Conservation (phyloP, 2,329 filamentous ascomycete genomes). For the Fusarium oligoseptatum region DNA sequence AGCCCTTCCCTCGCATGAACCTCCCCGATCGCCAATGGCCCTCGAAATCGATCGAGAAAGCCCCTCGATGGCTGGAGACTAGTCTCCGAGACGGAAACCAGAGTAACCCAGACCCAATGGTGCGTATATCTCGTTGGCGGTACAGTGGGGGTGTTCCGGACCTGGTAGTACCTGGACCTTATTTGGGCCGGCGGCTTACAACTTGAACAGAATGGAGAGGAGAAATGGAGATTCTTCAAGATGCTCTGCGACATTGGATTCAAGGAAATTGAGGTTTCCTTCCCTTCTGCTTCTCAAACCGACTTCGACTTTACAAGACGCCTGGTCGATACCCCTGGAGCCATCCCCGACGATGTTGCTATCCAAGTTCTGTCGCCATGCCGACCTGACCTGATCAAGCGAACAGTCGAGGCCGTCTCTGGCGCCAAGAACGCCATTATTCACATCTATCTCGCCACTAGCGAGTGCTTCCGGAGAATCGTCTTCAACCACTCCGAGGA, state of each 20-base stretch:
- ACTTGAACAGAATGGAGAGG: slow-evolving; percentile 80
- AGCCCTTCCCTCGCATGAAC: not conserved
- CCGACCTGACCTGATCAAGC: slow-evolving; percentile 64
- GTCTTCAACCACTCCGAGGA: slow-evolving; percentile 91
- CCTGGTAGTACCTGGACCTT: not conserved
- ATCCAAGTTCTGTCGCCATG: not conserved
- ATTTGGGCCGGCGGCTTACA: not conserved
- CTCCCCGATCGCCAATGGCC: not conserved
- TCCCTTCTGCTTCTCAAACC: slow-evolving; percentile 93
- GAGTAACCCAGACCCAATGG: not conserved
- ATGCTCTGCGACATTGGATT: slow-evolving; percentile 94
- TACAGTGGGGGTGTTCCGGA: not conserved
- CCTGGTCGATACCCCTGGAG: slow-evolving; percentile 72
- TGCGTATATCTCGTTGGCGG: not conserved
- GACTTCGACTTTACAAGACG: slow-evolving; percentile 96
- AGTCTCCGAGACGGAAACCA: not conserved
- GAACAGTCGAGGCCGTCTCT: slow-evolving; percentile 78
- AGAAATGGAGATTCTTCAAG: slow-evolving; percentile 96
- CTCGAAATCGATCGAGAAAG: not conserved
- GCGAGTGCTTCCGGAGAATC: slow-evolving; percentile 92
- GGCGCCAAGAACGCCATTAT: slow-evolving; percentile 94
- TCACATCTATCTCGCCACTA: slow-evolving; percentile 96
- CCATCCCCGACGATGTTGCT: slow-evolving; percentile 59
- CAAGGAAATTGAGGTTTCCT: slow-evolving; percentile 98
- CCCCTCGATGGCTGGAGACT: not conserved